phyloP scores from a whole-genome alignment of 129 eudicot genomes.

The Gnaphalium uliginosum region DNA sequence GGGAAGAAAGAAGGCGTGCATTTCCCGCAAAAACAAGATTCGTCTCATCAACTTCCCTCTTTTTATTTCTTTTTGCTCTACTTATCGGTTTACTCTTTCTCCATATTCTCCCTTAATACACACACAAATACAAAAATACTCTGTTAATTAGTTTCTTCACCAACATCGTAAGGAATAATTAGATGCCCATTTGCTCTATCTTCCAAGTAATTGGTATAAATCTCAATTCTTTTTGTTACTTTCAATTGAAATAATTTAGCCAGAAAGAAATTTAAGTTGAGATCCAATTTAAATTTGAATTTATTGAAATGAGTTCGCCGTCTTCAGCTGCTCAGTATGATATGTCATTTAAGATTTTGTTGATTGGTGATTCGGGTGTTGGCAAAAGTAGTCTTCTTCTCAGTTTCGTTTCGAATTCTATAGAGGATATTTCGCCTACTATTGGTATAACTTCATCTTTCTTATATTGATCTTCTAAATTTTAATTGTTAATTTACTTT shows the following conservation, averaged over 20 bases:
- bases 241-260: background rate
- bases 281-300: background rate
- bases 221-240: no score
- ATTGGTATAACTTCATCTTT: conserved; percentile 42
- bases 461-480: background rate
- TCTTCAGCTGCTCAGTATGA: conserved; percentile 48
- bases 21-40: conserved; percentile 9
- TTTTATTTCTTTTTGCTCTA: background rate
- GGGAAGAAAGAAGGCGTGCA: background rate
- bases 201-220: no score
- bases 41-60: conserved; percentile 4
- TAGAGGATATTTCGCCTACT: conserved; percentile 63
- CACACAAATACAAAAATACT: background rate
- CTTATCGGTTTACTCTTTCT: background rate
- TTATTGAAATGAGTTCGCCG: conserved; percentile 36
- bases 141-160: background rate
- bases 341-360: conserved; percentile 71
- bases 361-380: conserved; percentile 79
- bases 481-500: background rate
- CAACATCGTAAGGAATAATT: background rate
- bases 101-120: conserved; percentile 10
- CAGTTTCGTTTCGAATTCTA: conserved; percentile 51
- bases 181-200: background rate
- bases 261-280: background rate
- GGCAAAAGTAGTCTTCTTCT: conserved; percentile 77